A percentile compares a stretch with the other conserved stretches of the same genome.
Evolutionary conservation across 495 filamentous ascomycete species (phyloP).

Genomic region (Penicillium antarcticum): DNA sequence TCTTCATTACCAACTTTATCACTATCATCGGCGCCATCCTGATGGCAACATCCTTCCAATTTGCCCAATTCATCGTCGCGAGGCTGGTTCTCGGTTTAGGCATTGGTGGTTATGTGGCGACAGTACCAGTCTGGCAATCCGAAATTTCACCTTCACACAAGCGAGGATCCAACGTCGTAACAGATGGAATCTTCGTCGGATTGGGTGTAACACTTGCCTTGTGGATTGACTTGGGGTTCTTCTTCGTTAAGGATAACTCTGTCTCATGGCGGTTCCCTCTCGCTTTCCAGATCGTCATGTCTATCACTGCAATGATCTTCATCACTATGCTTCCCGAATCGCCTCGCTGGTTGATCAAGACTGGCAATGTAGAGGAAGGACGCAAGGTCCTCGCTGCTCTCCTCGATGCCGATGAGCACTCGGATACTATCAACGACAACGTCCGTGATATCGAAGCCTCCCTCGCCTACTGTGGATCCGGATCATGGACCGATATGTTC

Average conservation of each 20-base stretch:
- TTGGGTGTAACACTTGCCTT: slow-evolving; percentile 43
- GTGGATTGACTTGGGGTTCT: slow-evolving; percentile 46
- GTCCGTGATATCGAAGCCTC: slow-evolving; percentile 33
- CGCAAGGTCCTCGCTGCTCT: slow-evolving; percentile 28
- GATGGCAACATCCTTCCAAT: slow-evolving; percentile 37
- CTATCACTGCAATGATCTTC: slow-evolving; percentile 52
- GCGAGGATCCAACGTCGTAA: slow-evolving; percentile 35
- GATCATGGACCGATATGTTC: slow-evolving; percentile 19
- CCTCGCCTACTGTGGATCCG: slow-evolving; percentile 18
- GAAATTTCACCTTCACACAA: slow-evolving; percentile 40
- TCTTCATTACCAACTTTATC: slow-evolving; percentile 25
- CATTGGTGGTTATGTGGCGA: slow-evolving; percentile 45
- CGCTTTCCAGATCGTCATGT: slow-evolving; percentile 55
- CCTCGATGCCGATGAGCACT: slow-evolving; percentile 22
- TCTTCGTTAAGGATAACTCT: slow-evolving; percentile 36
- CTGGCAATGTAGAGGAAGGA: slow-evolving; percentile 49
- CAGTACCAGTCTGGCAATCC: slow-evolving; percentile 50
- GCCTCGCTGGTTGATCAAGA: slow-evolving; percentile 55
- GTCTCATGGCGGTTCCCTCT: slow-evolving; percentile 50
- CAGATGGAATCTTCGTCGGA: slow-evolving; percentile 50
- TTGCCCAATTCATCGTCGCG: slow-evolving; percentile 37
- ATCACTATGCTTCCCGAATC: slow-evolving; percentile 60
- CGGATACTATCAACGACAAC: slow-evolving; percentile 21
- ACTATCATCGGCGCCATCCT: slow-evolving; percentile 36
- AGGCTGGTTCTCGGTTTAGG: slow-evolving; percentile 57